phyloP scores from a whole-genome alignment of 2,329 filamentous ascomycete species.

The Paracoccidioides lutzii region DNA sequence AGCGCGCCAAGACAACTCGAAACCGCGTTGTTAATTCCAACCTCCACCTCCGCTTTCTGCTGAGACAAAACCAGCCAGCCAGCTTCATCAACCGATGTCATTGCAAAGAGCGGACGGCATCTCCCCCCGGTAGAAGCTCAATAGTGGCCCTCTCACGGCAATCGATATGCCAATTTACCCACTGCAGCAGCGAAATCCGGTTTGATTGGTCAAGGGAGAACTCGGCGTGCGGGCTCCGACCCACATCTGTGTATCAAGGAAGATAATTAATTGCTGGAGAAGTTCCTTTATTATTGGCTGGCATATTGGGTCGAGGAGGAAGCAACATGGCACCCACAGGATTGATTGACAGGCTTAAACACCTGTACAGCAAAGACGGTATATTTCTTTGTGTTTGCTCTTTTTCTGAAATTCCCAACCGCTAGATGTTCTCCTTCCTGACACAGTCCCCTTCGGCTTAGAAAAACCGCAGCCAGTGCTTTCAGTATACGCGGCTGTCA shows the following conservation, averaged over 20 bases:
- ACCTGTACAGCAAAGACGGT: conserved; percentile 1
- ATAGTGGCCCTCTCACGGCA: too few species aligned
- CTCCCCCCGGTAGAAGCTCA: too few species aligned
- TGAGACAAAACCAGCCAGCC: too few species aligned
- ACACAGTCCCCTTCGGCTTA: background rate
- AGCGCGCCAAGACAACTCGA: too few species aligned
- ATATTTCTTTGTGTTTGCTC: background rate
- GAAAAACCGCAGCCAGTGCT: conserved; percentile 10
- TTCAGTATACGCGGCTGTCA: conserved; percentile 6
- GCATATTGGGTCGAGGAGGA: background rate
- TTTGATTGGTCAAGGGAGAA: too few species aligned
- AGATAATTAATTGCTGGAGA: background rate
- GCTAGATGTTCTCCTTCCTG: background rate
- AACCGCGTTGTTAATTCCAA: too few species aligned
- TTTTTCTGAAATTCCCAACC: background rate
- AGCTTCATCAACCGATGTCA: too few species aligned
- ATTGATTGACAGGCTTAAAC: background rate
- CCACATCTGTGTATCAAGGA: background rate
- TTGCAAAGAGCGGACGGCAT: too few species aligned
- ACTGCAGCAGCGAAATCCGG: too few species aligned
- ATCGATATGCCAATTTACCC: too few species aligned
- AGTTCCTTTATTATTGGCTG: background rate
- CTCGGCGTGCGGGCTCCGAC: background rate
- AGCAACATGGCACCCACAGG: conserved; percentile 1
- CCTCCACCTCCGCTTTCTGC: too few species aligned